Evolutionary conservation across 2,329 filamentous ascomycete species (phyloP).

Genomic region (Chalara sp.): DNA sequence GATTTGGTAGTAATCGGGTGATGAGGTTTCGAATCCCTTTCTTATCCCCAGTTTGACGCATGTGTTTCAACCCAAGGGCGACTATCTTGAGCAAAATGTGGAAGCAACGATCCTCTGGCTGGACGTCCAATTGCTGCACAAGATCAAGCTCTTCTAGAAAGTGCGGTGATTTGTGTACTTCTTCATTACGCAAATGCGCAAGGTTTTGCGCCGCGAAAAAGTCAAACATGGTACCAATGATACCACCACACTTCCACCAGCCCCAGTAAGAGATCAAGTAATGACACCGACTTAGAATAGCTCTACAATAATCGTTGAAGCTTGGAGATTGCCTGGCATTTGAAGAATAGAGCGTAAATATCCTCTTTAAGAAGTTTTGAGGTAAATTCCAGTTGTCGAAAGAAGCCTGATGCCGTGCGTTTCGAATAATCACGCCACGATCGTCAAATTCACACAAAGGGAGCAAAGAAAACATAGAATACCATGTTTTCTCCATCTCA

Average conservation of each 20-base stretch:
- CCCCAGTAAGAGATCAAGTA: constrained; percentile 59
- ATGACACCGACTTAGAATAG: constrained; percentile 53
- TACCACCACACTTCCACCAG: constrained; percentile 47
- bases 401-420: constrained; percentile 29
- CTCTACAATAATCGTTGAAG: constrained; percentile 60
- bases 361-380: constrained; percentile 47
- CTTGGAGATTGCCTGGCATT: constrained; percentile 48
- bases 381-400: constrained; percentile 56
- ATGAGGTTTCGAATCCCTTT: constrained; percentile 58
- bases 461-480: constrained; percentile 51
- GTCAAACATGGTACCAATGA: constrained; percentile 58
- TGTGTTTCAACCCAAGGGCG: constrained; percentile 46
- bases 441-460: constrained; percentile 55
- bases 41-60: constrained; percentile 38
- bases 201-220: constrained; percentile 59
- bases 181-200: constrained; percentile 57
- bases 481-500: constrained; percentile 50
- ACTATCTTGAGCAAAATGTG: constrained; percentile 62
- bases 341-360: constrained; percentile 52
- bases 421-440: constrained; percentile 39
- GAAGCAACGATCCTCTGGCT: constrained; percentile 54
- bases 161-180: constrained; percentile 51
- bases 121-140: constrained; percentile 38
- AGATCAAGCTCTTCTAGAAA: constrained; percentile 51
- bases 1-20: constrained; percentile 56